Evolutionary conservation across 345 rosid species (phyloP), one percentile per base, ranked within the genome.

Genomic region (Dovyalis caffra): DNA sequence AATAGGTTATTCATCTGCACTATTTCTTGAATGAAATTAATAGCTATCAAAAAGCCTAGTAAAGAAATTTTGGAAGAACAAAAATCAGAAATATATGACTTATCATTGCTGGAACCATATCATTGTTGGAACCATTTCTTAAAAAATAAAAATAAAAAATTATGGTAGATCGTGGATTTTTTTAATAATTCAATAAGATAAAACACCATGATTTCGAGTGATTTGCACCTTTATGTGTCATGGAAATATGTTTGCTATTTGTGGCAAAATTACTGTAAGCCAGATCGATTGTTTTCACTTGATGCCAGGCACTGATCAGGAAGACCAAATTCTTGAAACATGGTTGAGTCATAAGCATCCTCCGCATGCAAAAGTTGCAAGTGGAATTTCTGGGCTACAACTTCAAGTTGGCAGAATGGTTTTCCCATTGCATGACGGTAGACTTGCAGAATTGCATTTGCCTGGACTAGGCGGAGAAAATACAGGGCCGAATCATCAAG

Each of bases 391-490:
- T 1, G 95, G 95, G 47, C 43, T 82, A 63, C 88, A 80, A 56
- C 74, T 87, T 69, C 92, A 90, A 76, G 69, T 64, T 8, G 91
- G 90, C 70, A 83, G 92, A 80, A 71, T 79, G 62, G n/a, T 90
- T 3, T 88, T 90, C 78, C 84, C 88, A 25, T 80, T 89, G 45
- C 88, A 90, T 76, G 95, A 90, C 72, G 95, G 91, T 58, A 86
- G 95, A 75, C 88, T 87, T 18, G 88, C 86, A 56, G 92, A 90
- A 62, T 80, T 90, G 66, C 95, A 90, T 80, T 64, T 80, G 21
- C 80, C 95, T 12, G 89, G 90, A 75, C 73, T 82, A 3, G 92
- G 90, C 0, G 91, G 95, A 18, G 91, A 90, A 76, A 80, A 63
- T 63, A 73, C 78, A 32, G 91, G 92, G 16, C 91, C 90, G 31